Base-by-base conservation (phyloP, 169 alveolate species). In the Plasmodium vinckei region DNA sequence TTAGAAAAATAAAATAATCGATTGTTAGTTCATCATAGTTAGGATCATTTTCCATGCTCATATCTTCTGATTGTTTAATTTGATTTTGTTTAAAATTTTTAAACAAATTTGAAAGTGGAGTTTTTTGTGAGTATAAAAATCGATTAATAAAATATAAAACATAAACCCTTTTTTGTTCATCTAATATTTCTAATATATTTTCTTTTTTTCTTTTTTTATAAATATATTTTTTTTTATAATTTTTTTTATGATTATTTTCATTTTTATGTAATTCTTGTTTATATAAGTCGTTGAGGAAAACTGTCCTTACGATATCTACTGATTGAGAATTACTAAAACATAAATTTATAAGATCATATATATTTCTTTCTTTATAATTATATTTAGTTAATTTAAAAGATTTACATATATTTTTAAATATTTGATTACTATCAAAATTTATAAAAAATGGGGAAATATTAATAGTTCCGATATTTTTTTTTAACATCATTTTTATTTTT, bases 361-460 rank as follows among this genome's bases (percentile, higher is more conserved):
- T 21, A 27, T 59, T 65, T 72, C 69, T 49, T 25, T 67, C 72
- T 33, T 87, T 73, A 61, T 75, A 87, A 73, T 73, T 59, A 64
- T 59, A 69, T 15, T 47, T 53, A 4, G 15, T 42, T 33, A 73
- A 21, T n/a, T 87, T 73, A 64, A 87, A 73, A 33, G 72, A 63
- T 61, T 23, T 59, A 46, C 90, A 82, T 10, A 82, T 84, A n/a
- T 68, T 65, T 67, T 68, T 46, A 27, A 82, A 82, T 39, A 82
- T 69, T 10, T 63, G 33, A 2, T 64, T 56, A 15, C 72, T 53
- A 33, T 82, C 90, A 49, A 82, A 82, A 72, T 82, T 82, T 33
- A 82, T 47, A 49, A 19, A 82, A 71, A 82, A 82, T 9, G 90
- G 90, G 25, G 90, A 82, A 9, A 82, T 82, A 33, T 72, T 82